These are phyloP conservation scores for Cryomyces minteri DNA, from an alignment of 495 filamentous ascomycete genomes.

Conservation along the genomic window DNA sequence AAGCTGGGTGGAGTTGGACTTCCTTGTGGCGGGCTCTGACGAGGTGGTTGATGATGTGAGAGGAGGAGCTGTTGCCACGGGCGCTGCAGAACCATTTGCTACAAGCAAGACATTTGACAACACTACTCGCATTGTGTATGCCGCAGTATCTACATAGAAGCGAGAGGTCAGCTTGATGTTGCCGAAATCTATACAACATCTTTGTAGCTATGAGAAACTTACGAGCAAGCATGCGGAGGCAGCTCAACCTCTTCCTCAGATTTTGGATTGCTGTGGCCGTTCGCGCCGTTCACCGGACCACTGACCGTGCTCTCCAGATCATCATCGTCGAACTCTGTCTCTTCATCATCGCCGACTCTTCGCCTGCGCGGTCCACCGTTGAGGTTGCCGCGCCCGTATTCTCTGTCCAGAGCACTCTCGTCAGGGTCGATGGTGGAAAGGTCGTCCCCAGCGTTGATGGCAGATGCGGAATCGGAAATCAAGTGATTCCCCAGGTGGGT, in stretches of 20 bases:
- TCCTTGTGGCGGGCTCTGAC: constrained; percentile 97
- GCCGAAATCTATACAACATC: not conserved
- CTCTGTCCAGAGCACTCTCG: constrained; percentile 45
- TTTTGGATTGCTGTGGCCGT: constrained; percentile 38
- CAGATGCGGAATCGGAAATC: constrained; percentile 49
- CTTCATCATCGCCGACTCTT: constrained; percentile 60
- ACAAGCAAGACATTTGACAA: constrained; percentile 90
- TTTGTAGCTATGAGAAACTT: constrained; percentile 22
- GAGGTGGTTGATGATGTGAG: constrained; percentile 96
- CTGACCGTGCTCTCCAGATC: constrained; percentile 87
- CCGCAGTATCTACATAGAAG: constrained; percentile 62
- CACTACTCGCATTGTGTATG: constrained; percentile 86
- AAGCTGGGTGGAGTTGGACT: constrained; percentile 87
- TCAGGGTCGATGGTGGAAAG: constrained; percentile 18
- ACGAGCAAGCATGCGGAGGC: constrained; percentile 92
- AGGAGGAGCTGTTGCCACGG: constrained; percentile 87
- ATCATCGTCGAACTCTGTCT: constrained; percentile 78
- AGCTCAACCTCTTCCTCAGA: constrained; percentile 81
- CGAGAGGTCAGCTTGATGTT: not conserved
- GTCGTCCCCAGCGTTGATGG: constrained; percentile 61
- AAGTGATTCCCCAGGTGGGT: constrained; percentile 72
- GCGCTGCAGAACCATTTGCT: constrained; percentile 99
- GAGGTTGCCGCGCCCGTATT: constrained; percentile 32
- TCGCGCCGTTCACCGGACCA: constrained; percentile 57
- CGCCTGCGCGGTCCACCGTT: constrained; percentile 44